These are phyloP conservation scores for Abortiporus biennis DNA, from an alignment of 1,284 basidiomycete species.

Conservation along the genomic window DNA sequence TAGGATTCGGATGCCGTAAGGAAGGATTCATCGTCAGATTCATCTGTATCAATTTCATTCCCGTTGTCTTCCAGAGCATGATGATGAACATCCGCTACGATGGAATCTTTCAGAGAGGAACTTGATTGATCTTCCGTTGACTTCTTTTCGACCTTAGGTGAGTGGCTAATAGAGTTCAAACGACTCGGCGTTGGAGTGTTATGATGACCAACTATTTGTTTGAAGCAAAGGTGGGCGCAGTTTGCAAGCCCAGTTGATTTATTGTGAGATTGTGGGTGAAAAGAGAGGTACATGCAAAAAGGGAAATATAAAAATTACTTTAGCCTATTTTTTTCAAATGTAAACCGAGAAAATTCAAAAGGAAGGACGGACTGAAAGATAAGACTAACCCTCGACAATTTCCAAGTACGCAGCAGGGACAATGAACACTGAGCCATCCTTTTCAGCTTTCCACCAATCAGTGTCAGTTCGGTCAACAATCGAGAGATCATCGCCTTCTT, in stretches of 20 bases:
- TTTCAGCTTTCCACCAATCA: conserved; percentile 94
- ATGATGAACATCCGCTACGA: not conserved
- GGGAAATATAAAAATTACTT: conserved; percentile 51
- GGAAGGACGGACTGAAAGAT: conserved; percentile 29
- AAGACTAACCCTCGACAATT: conserved; percentile 78
- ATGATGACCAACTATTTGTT: too few species aligned
- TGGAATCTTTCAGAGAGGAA: conserved; percentile 14
- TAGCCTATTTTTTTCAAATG: conserved; percentile 58
- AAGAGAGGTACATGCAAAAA: conserved; percentile 40
- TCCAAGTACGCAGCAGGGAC: conserved; percentile 89
- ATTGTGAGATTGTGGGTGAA: too few species aligned
- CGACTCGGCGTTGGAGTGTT: conserved; percentile 6
- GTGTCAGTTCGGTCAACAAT: conserved; percentile 78
- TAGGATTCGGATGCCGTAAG: conserved; percentile 46
- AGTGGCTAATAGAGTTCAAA: not conserved
- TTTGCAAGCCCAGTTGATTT: too few species aligned
- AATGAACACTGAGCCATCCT: conserved; percentile 76
- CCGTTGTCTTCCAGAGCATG: not conserved
- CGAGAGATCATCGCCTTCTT: conserved; percentile 69
- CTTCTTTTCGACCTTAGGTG: too few species aligned
- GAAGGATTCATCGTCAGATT: conserved; percentile 48
- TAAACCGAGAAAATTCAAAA: conserved; percentile 54
- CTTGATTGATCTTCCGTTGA: not conserved
- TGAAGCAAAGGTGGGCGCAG: too few species aligned
- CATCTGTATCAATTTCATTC: conserved; percentile 27